Conservation (phyloP, 352 stramenopile genomes). For the Globisporangium paroecandrum region DNA sequence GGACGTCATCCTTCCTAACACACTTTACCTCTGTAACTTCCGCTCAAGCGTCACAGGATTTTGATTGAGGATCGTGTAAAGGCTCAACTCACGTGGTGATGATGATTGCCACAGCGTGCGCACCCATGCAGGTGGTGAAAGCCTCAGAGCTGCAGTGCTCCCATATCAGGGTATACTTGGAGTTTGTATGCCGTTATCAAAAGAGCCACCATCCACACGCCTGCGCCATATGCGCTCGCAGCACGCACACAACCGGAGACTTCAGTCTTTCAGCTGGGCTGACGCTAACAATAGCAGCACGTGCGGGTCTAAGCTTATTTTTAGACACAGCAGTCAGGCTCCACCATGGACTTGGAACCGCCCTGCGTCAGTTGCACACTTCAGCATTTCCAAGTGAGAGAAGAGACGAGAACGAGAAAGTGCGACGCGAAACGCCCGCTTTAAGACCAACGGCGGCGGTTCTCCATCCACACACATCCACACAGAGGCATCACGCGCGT, state of each 20-base stretch:
- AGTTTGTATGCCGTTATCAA: slow-evolving; percentile 1
- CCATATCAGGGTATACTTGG: neutral
- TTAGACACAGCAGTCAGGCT: neutral
- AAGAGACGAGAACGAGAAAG: neutral
- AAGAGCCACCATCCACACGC: neutral
- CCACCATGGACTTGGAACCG: neutral
- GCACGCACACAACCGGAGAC: neutral
- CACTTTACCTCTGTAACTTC: neutral
- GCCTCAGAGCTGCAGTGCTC: neutral
- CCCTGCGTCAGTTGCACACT: slow-evolving; percentile 3
- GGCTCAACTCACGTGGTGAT: neutral
- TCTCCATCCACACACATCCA: neutral
- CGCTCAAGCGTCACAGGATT: neutral
- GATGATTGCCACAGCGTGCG: neutral
- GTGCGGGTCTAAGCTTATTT: neutral
- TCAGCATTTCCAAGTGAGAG: neutral
- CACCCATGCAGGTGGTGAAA: neutral
- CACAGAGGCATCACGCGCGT: neutral
- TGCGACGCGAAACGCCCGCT: neutral
- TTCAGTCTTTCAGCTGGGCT: neutral
- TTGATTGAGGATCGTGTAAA: slow-evolving; percentile 4
- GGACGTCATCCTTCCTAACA: neutral
- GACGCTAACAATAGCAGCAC: slow-evolving; percentile 3
- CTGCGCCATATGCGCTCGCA: neutral
- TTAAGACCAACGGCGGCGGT: neutral